Percentiles rank a stretch among this genome's conserved stretches.
Evolutionary conservation across 179 eudicot genomes (phyloP).

Genomic region (Beta corolliflora): DNA sequence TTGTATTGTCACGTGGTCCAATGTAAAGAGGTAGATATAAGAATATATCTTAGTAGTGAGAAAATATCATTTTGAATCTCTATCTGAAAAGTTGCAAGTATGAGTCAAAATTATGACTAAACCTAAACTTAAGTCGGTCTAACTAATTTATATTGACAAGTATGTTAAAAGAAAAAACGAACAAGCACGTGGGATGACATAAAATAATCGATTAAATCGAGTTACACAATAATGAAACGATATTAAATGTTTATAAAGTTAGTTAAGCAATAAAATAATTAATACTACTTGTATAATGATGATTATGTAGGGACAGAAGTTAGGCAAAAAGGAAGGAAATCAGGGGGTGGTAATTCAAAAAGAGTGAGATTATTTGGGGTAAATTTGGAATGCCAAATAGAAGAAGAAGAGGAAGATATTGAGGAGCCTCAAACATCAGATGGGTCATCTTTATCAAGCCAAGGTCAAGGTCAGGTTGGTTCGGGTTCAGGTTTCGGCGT

Average conservation of each 20-base stretch:
- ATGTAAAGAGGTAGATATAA: no score
- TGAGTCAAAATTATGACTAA: no score
- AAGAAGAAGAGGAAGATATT: constrained; percentile 4
- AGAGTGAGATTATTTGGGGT: constrained; percentile 68
- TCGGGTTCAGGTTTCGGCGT: neutral
- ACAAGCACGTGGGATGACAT: constrained; percentile 24
- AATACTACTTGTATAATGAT: neutral
- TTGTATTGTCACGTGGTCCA: no score
- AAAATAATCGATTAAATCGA: constrained; percentile 1
- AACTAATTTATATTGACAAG: no score
- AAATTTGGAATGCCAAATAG: constrained; percentile 55
- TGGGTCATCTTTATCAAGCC: constrained; percentile 40
- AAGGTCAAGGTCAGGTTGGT: constrained; percentile 23
- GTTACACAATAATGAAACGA: neutral
- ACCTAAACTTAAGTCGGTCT: no score
- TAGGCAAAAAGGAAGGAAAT: constrained; percentile 29
- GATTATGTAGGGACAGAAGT: constrained; percentile 29
- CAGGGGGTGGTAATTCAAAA: constrained; percentile 38
- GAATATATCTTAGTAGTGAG: no score
- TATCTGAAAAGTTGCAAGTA: no score
- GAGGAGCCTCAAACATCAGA: constrained; percentile 42
- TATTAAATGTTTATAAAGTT: neutral
- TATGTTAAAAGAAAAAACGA: neutral
- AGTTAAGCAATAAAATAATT: neutral
- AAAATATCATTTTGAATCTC: no score